Conservation (phyloP, 2,329 filamentous ascomycete genomes). For the Neonectria faginata region DNA sequence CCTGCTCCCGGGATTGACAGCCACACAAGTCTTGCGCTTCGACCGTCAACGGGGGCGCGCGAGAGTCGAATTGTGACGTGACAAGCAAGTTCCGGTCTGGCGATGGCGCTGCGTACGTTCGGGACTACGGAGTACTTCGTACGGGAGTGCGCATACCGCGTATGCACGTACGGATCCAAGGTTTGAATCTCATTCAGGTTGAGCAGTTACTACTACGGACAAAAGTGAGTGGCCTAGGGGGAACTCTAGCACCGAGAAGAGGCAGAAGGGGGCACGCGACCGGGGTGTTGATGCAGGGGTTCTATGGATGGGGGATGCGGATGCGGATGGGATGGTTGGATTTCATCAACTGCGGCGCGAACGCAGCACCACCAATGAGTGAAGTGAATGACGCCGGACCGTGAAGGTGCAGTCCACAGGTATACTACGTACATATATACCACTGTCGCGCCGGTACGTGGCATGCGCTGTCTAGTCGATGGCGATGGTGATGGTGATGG, state of each 20-base stretch:
- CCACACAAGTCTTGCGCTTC: slow-evolving; percentile 35
- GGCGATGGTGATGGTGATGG: no score
- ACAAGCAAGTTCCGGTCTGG: slow-evolving; percentile 33
- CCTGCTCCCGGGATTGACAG: slow-evolving; percentile 40
- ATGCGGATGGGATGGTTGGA: slow-evolving; percentile 18
- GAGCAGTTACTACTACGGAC: slow-evolving; percentile 25
- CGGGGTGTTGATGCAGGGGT: slow-evolving; percentile 44
- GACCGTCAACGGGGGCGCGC: slow-evolving; percentile 26
- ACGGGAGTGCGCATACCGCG: slow-evolving; percentile 20
- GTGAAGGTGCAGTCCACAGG: neutral
- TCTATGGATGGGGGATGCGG: neutral
- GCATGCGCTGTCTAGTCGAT: neutral
- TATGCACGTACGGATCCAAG: slow-evolving; percentile 28
- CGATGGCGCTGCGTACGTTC: slow-evolving; percentile 10
- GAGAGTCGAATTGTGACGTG: slow-evolving; percentile 43
- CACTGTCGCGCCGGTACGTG: neutral
- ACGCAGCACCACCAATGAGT: slow-evolving; percentile 20
- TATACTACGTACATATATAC: neutral
- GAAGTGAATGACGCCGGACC: neutral
- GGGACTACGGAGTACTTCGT: neutral
- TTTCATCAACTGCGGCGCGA: slow-evolving; percentile 32
- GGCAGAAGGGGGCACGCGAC: slow-evolving; percentile 27
- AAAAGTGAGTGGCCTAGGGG: slow-evolving; percentile 5
- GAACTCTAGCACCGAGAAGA: slow-evolving; percentile 18
- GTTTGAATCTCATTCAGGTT: neutral